A percentile compares a stretch with the other conserved stretches of the same genome.
phyloP scores from a whole-genome alignment of 768 basidiomycete species.

The Rhizopogon salebrosus region DNA sequence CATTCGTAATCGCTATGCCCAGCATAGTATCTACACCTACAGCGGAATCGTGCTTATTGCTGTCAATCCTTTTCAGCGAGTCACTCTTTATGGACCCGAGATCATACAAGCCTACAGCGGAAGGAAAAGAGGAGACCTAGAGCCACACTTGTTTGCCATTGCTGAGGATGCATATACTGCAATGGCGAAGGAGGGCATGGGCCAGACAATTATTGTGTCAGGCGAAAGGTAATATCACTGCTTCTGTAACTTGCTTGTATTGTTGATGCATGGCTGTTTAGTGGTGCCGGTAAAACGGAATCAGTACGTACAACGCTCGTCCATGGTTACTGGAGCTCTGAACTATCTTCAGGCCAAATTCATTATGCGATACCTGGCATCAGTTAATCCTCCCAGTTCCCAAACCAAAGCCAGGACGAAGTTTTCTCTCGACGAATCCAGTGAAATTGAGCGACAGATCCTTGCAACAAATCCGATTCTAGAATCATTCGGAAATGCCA shows the following conservation, averaged over 20 bases:
- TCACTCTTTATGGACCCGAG: conserved; percentile 94
- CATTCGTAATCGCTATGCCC: conserved; percentile 93
- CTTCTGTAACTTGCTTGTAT: background rate
- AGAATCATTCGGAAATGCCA: conserved; percentile 98
- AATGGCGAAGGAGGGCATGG: conserved; percentile 89
- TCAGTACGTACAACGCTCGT: conserved; percentile 50
- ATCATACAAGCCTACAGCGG: conserved; percentile 97
- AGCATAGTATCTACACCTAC: conserved; percentile 98
- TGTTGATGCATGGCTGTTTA: conserved; percentile 26
- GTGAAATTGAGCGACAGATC: conserved; percentile 95
- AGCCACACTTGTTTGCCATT: conserved; percentile 97
- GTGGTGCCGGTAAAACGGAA: conserved; percentile 99
- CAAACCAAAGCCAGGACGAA: conserved; percentile 62
- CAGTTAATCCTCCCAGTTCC: conserved; percentile 81
- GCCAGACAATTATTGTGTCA: conserved; percentile 98
- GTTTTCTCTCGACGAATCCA: conserved; percentile 75
- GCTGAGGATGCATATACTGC: conserved; percentile 98
- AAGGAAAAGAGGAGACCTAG: conserved; percentile 86
- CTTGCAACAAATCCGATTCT: conserved; percentile 99
- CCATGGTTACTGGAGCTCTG: background rate
- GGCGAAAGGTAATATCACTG: conserved; percentile 76
- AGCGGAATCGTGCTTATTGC: conserved; percentile 98
- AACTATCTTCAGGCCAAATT: conserved; percentile 72
- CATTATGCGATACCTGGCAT: conserved; percentile 98
- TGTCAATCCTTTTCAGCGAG: conserved; percentile 97